Evolutionary conservation across 179 eudicot species (phyloP), one percentile per base, ranked within the genome.

Genomic region (Patellifolia procumbens): DNA sequence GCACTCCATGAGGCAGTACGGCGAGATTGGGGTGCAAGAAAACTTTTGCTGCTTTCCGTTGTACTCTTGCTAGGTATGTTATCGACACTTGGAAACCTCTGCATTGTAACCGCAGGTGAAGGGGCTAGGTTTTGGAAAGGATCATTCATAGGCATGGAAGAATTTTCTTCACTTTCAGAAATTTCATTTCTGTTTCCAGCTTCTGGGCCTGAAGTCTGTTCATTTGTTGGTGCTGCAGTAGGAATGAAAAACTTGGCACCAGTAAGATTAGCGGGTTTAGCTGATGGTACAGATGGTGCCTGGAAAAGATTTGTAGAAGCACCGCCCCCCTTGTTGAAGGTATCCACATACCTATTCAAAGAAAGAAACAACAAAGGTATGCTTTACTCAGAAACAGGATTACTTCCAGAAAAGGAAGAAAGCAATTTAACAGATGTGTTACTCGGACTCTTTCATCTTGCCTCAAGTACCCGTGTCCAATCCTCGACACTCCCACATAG

Each of bases 1-100:
- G 94, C 91, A 52, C 92, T 86, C 97, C 97, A 94, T 5, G 98
- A 92, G 31, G 92, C 91, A 61, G 97, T 87, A 29, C 97, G 87
- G 13, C 97, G 88, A 39, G 95, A 87, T 73, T 81, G 81, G 35
- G 86, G 67, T 26, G 81, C 24, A 73, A 76, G 71, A 16, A 90
- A 60, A 65, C 74, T 80, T 76, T 58, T 80, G 28, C 60, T 78
- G 34, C 19, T 55, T 68, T 70, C 74, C 58, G 56, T 75, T 51
- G 55, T 60, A 52, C 73, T 84, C 68, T 82, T 82, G 72, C 78
- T 86, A 24, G 92, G 61, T 60, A 91, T 84, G 84, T 83, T 86
- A 78, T 81, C 89, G 81, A 89, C 85, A 81, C 95, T 91, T 34
- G 93, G 85, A 81, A 70, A 88, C 78, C 90, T 86, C 45, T 76